Percentiles rank a stretch among this genome's conserved stretches.
Conservation (phyloP, 257 asterid species). For the Leptodermis oblonga region DNA sequence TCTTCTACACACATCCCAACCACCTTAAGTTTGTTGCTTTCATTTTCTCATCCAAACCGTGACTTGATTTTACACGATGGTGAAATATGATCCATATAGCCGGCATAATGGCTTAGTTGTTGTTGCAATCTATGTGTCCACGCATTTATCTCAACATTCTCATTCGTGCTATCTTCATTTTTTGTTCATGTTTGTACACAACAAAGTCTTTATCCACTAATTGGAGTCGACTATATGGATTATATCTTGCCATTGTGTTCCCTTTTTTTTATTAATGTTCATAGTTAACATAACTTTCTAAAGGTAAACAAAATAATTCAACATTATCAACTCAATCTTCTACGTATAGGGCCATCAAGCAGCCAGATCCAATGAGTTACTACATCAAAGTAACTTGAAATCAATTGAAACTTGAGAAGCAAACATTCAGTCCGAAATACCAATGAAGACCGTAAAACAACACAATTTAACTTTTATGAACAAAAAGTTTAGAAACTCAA, state of each 20-base stretch:
- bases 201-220: too few species aligned
- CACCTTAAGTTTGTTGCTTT: background rate
- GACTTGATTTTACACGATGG: too few species aligned
- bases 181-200: background rate
- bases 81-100: too few species aligned
- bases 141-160: background rate
- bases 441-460: background rate
- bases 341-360: background rate
- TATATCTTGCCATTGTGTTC: too few species aligned
- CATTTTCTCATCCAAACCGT: background rate
- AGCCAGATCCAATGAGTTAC: background rate
- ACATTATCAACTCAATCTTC: background rate
- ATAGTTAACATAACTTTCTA: too few species aligned
- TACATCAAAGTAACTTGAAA: background rate
- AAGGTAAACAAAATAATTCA: background rate
- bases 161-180: background rate
- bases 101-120: too few species aligned
- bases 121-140: too few species aligned
- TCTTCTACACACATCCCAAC: background rate
- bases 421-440: background rate
- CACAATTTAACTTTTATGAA: background rate
- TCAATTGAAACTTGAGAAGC: background rate
- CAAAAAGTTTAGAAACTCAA: background rate
- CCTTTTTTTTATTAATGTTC: too few species aligned
- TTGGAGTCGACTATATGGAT: too few species aligned